These are phyloP conservation scores for Pseudogymnoascus sp. DNA, from an alignment of 2,329 filamentous ascomycete species.

Conservation along the genomic window DNA sequence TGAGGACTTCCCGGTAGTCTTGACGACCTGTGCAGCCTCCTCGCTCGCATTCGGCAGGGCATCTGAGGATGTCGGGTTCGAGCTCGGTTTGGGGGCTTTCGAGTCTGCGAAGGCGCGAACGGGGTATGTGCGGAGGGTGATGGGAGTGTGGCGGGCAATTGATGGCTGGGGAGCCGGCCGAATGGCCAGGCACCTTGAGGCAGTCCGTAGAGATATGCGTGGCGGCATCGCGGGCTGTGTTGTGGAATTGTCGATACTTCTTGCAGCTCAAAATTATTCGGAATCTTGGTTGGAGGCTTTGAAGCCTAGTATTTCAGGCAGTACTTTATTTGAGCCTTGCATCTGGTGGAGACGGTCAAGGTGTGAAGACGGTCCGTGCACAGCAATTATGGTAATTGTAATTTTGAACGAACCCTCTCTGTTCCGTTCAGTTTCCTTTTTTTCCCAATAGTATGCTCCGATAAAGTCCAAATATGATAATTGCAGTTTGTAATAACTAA, in stretches of 20 bases:
- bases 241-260: slow-evolving; percentile 1
- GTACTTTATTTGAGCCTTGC: background rate
- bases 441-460: background rate
- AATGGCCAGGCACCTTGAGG: slow-evolving; percentile 36
- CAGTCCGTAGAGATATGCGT: slow-evolving; percentile 43
- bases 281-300: background rate
- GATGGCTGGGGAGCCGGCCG: slow-evolving; percentile 30
- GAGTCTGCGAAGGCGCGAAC: slow-evolving; percentile 26
- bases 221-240: slow-evolving; percentile 42
- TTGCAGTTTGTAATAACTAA: background rate
- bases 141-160: slow-evolving; percentile 24
- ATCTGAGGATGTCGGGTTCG: slow-evolving; percentile 42
- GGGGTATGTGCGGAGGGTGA: slow-evolving; percentile 19
- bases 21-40: slow-evolving; percentile 54
- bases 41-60: slow-evolving; percentile 54
- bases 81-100: slow-evolving; percentile 19
- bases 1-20: slow-evolving; percentile 48
- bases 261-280: slow-evolving; percentile 9
- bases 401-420: background rate
- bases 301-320: background rate
- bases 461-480: slow-evolving; percentile 4
- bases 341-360: background rate
- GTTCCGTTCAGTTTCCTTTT: background rate
- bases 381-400: background rate
- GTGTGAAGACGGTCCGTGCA: background rate